Base-by-base conservation (phyloP, 2,329 filamentous ascomycete genomes). In the Peltaster fructicola region DNA sequence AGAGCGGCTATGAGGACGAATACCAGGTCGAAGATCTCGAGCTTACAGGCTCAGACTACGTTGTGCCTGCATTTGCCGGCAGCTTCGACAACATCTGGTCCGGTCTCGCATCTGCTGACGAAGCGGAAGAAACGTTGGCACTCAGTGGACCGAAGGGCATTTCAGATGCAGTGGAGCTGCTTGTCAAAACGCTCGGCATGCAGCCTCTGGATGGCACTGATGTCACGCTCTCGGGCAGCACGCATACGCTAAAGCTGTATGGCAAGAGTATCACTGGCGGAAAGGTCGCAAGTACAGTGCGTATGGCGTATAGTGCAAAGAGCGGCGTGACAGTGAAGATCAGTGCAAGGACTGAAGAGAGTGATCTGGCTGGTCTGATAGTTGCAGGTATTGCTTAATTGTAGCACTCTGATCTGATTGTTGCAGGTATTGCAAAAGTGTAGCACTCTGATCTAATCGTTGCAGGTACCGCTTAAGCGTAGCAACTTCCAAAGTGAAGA, bases 51-150 rank as follows among this genome's bases (percentile, higher is more conserved):
- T 82, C 81, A 38, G 88, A 98, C 52, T 98, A 93, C 53, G 72
- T 98, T 33, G 67, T 92, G 23, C 88, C 88, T 11, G 75, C 81
- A 2, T 98, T 91, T 51, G 84, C 84, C 10, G 78, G 84, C 49
- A 91, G 81, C 61, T 98, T 95, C 50, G 81, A 79, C 47, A 81
- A 91, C 44, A 68, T 95, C 23, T 98, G 85, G 85, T 81, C 91
- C 52, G 29, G 38, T 2, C 30, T 51, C 3, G 80, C 91, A 53
- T 71, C 85, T 26, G 77, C 79, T 14, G 82, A 84, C 25, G 79
- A 92, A 48, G 77, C 78, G 4, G 78, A 79, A 35, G 88, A 95
- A 59, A 98, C 85, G 17, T 59, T 92, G 49, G 81, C 85, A 53
- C 62, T 93, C 37, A 73, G 73, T 43, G 76, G 76, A 39, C 72